phyloP scores from a whole-genome alignment of 2,329 filamentous ascomycete species.

The Ascomycota sp. region DNA sequence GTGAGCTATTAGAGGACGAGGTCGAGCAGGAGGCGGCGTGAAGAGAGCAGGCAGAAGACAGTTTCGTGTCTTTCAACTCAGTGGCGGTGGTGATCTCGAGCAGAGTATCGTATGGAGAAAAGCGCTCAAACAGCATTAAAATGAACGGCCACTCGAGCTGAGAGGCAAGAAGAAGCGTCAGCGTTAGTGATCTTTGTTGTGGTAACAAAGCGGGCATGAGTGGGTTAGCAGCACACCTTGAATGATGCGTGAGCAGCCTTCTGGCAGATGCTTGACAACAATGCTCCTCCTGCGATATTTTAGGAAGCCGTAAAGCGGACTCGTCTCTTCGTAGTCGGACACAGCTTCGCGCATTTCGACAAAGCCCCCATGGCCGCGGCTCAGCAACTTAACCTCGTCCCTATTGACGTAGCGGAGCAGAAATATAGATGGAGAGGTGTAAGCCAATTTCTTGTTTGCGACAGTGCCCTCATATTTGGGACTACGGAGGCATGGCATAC shows the following conservation, averaged over 20 bases:
- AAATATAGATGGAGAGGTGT: conserved; percentile 42
- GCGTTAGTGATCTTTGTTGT: background rate
- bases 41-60: conserved; percentile 74
- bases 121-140: conserved; percentile 48
- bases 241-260: conserved; percentile 72
- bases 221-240: conserved; percentile 46
- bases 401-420: conserved; percentile 77
- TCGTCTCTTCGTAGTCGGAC: conserved; percentile 59
- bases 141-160: conserved; percentile 65
- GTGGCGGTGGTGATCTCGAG: conserved; percentile 57
- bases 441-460: conserved; percentile 2
- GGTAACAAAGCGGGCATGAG: background rate
- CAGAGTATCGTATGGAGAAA: conserved; percentile 70
- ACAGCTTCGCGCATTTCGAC: conserved; percentile 65
- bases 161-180: conserved; percentile 1
- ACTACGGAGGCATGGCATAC: conserved; percentile 29
- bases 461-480: background rate
- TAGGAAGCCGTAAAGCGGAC: conserved; percentile 80
- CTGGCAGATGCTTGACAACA: conserved; percentile 78
- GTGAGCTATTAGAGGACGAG: conserved; percentile 65
- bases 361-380: conserved; percentile 61
- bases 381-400: conserved; percentile 68
- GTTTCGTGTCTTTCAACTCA: conserved; percentile 69
- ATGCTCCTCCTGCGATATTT: conserved; percentile 80
- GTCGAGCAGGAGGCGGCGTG: conserved; percentile 75